These are phyloP conservation scores for Pseudogymnoascus sp. DNA, from an alignment of 2,329 filamentous ascomycete species.

Conservation along the genomic window DNA sequence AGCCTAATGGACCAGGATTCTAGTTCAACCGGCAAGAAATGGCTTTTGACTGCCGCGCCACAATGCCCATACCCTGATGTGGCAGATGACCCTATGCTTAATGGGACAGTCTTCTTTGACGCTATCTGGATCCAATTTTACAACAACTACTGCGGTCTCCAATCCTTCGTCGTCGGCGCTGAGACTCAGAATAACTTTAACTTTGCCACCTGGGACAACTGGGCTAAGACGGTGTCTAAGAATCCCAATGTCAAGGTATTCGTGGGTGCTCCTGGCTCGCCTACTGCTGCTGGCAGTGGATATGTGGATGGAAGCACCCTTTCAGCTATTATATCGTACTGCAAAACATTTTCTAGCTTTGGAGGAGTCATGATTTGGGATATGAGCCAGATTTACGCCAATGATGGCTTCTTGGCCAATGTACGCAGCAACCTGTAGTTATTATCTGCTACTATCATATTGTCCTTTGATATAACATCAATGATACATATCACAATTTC, in stretches of 20 bases:
- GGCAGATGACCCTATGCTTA: slow-evolving; percentile 48
- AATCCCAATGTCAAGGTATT: slow-evolving; percentile 54
- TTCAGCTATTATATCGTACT: slow-evolving; percentile 42
- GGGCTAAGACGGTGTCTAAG: slow-evolving; percentile 48
- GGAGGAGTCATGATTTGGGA: slow-evolving; percentile 66
- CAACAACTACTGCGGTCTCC: slow-evolving; percentile 48
- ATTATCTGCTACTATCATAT: slow-evolving; percentile 24
- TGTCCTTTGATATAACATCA: slow-evolving; percentile 9
- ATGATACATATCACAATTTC: neutral
- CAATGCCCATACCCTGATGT: slow-evolving; percentile 60
- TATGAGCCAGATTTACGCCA: slow-evolving; percentile 50
- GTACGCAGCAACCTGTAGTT: slow-evolving; percentile 26
- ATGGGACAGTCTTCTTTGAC: slow-evolving; percentile 38
- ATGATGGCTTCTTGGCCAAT: slow-evolving; percentile 44
- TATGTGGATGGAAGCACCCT: slow-evolving; percentile 43
- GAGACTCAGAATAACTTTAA: slow-evolving; percentile 47
- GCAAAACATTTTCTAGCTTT: slow-evolving; percentile 48
- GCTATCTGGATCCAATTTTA: slow-evolving; percentile 36
- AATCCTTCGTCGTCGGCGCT: slow-evolving; percentile 39
- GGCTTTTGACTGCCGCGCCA: slow-evolving; percentile 55
- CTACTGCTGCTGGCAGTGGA: slow-evolving; percentile 41
- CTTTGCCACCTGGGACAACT: slow-evolving; percentile 55
- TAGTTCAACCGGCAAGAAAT: slow-evolving; percentile 39
- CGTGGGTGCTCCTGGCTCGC: slow-evolving; percentile 46
- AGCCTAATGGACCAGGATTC: slow-evolving; percentile 38